These are phyloP conservation scores for Lactifluus echinatus DNA, from an alignment of 768 basidiomycete genomes.

Conservation along the genomic window DNA sequence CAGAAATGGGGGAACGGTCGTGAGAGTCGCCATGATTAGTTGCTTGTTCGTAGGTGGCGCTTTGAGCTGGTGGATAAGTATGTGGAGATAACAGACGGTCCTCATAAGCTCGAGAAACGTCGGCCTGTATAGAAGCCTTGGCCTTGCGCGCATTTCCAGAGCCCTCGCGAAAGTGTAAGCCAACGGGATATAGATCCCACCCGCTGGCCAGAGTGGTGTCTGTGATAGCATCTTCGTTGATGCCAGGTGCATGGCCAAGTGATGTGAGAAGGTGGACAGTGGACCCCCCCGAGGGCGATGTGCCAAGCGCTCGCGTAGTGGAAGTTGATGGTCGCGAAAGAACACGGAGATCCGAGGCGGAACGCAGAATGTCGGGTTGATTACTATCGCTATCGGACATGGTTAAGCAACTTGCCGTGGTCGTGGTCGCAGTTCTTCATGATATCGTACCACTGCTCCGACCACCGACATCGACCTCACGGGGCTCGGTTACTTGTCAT, in stretches of 20 bases:
- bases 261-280: neutral
- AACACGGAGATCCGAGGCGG: neutral
- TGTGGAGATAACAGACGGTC: conserved; percentile 5
- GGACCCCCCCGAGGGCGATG: neutral
- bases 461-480: no score
- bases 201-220: neutral
- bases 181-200: neutral
- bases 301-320: neutral
- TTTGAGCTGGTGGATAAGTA: conserved; percentile 7
- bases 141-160: conserved; percentile 18
- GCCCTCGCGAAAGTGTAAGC: conserved; percentile 20
- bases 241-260: neutral
- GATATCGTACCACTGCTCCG: no score
- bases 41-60: neutral
- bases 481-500: no score
- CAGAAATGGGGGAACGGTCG: conserved; percentile 14
- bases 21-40: neutral
- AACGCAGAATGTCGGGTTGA: neutral
- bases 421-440: neutral
- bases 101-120: neutral
- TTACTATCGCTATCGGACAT: neutral
- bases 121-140: conserved; percentile 1
- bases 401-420: neutral
- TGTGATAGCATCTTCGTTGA: neutral
- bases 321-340: neutral